Conservation (phyloP, 345 rosid genomes). For the Boechera divaricarpa region DNA sequence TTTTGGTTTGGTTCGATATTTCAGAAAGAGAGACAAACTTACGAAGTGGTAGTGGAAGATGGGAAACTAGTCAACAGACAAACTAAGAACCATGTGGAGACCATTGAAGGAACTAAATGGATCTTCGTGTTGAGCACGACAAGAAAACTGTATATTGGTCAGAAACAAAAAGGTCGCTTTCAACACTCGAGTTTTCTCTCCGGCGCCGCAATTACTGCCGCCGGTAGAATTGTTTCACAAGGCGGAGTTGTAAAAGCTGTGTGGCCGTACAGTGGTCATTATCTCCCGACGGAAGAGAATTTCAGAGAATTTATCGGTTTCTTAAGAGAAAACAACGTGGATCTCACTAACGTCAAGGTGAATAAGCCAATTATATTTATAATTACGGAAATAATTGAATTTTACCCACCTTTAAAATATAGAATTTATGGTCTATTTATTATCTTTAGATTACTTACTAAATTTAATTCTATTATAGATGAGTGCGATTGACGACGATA, state of each 20-base stretch:
- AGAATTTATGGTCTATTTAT: too few species aligned
- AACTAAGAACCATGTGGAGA: conserved; percentile 49
- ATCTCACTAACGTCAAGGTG: conserved; percentile 89
- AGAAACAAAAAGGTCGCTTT: conserved; percentile 68
- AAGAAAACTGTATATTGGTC: conserved; percentile 58
- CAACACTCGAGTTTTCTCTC: conserved; percentile 87
- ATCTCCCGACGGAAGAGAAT: conserved; percentile 93
- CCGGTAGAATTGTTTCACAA: conserved; percentile 67
- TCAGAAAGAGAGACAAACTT: conserved; percentile 73
- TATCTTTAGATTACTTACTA: too few species aligned
- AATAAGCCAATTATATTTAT: not conserved
- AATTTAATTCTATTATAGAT: conserved; percentile 46
- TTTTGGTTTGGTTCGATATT: not conserved
- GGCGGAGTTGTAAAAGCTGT: conserved; percentile 69
- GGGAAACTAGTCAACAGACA: conserved; percentile 62
- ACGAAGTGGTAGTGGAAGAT: conserved; percentile 57
- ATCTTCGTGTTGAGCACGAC: conserved; percentile 76
- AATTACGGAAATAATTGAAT: not conserved
- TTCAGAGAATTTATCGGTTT: conserved; percentile 76
- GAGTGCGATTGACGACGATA: conserved; percentile 74
- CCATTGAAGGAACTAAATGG: conserved; percentile 64
- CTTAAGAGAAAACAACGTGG: conserved; percentile 67
- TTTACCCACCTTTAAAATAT: too few species aligned
- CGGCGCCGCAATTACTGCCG: conserved; percentile 76
- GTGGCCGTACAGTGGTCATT: conserved; percentile 99